Base-by-base conservation (phyloP, 176 grass and related monocot genomes). In the Otatea glauca region DNA sequence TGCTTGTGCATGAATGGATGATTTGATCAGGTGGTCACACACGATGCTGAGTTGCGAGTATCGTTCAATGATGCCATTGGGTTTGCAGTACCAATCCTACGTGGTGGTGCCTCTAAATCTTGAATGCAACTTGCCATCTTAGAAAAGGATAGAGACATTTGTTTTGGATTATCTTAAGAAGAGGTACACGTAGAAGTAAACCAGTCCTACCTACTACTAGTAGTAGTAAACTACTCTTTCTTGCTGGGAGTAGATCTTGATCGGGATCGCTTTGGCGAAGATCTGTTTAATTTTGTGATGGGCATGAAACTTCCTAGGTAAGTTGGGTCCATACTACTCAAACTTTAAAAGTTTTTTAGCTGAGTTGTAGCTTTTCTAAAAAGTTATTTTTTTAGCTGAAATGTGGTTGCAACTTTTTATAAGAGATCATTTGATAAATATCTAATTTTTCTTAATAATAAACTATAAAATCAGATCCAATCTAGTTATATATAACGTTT, bases 281-380 rank as follows among this genome's bases (percentile, higher is more conserved):
- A 83, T 70, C 65, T 50, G n/a, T 65, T 83, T 73, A n/a, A 23
- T 63, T 37, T 37, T 37, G 35, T 2, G 35, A 0, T 82, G 54
- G 42, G 68, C 44, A 51, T 34, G 53, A 83, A 83, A 70, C 86
- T 83, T 88, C 78, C 53, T 16, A 76, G 72, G 48, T 27, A 51
- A 39, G 65, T 74, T 58, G 78, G 35, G 74, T 73, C 75, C 35
- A 68, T 74, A 23, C 67, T 1, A 65, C 74, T 23, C 66, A 25
- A 10, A 10, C 15, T 6, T 9, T n/a, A 29, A 29, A 1, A 1
- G 29, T 29, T 29, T 29, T 29, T 29, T 29, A 29, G 29, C 0
- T 0, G 29, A 29, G 29, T 1, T 29, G 29, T 29, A 29, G 1
- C 1, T 29, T 29, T 29, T 29, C 1, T 29, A 1, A 29, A 29